Base-by-base conservation (phyloP, 2,329 filamentous ascomycete species). In the Botrytis medusae region DNA sequence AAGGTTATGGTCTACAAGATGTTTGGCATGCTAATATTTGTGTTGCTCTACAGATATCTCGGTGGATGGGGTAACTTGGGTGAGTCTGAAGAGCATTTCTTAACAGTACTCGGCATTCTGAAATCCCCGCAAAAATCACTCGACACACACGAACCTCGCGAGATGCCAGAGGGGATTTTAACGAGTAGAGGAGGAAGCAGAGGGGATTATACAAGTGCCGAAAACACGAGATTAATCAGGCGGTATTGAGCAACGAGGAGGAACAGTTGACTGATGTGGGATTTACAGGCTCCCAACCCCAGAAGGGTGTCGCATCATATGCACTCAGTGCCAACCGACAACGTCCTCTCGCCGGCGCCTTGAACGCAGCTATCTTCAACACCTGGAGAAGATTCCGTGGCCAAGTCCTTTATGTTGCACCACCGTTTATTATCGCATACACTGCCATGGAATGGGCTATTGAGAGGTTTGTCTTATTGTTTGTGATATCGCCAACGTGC, bases 321-420 rank as follows among this genome's bases (percentile, higher is more conserved):
- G 88, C 91, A 78, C 82, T 99, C 78, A 91, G 93, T 79, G 85
- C 92, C 78, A 98, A 99, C 89, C 92, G 93, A 82, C 95, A 97
- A 87, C 91, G 93, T 81, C 93, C 94, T 76, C 88, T 97, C 78
- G 94, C 94, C 77, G 93, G 93, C 80, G 86, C 91, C 74, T 84
- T 88, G 77, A 86, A 95, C 84, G 92, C 91, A 78, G 95, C 95
- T 81, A 85, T 98, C 86, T 98, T 98, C 91, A 99, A 99, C 89
- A 91, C 90, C 80, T 97, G 92, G 89, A 91, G 96, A 84, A 91
- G 96, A 81, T 93, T 92, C 85, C 91, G 90, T 83, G 84, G 88
- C 79, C 96, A 98, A 87, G 90, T 97, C 79, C 90, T 98, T 79
- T 99, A 95, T 89, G 91, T 95, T 84, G 88, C 91, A 40, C 93